Percentiles rank a stretch among this genome's conserved stretches.
Conservation (phyloP, 352 stramenopile species). For the Sclerospora graminicola region DNA sequence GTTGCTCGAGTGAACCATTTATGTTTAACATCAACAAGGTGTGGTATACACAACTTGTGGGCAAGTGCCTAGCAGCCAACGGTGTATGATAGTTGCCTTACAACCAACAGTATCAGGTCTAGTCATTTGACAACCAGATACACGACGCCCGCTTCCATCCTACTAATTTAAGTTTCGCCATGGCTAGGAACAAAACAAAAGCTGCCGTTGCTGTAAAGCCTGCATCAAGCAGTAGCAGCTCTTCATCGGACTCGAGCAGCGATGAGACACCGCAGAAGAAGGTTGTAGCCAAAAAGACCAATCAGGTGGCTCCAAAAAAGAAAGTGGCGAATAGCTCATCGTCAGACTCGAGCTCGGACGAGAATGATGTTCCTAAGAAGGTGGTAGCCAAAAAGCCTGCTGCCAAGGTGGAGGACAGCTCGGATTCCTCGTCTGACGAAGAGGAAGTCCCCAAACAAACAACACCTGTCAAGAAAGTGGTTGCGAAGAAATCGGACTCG, state of each 20-base stretch:
- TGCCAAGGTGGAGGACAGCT: constrained; percentile 40
- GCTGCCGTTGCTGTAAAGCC: constrained; percentile 24
- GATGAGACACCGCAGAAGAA: constrained; percentile 48
- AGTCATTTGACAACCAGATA: background rate
- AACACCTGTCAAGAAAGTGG: constrained; percentile 43
- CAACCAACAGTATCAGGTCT: background rate
- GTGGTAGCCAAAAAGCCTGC: constrained; percentile 26
- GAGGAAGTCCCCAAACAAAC: too few relatives aligned
- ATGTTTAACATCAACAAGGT: too few relatives aligned
- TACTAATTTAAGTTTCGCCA: constrained; percentile 2
- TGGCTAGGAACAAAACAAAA: constrained; percentile 45
- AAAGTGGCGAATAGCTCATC: constrained; percentile 24
- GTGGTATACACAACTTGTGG: too few relatives aligned
- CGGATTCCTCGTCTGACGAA: constrained; percentile 13
- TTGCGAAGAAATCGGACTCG: constrained; percentile 28
- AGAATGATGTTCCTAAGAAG: constrained; percentile 30
- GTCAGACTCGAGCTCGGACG: constrained; percentile 31
- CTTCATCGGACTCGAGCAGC: constrained; percentile 44
- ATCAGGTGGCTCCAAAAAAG: constrained; percentile 32
- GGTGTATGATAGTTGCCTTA: background rate
- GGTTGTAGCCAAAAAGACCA: constrained; percentile 45
- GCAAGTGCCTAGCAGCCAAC: constrained; percentile 20
- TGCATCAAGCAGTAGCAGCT: constrained; percentile 35
- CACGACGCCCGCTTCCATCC: background rate
- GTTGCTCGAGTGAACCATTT: too few relatives aligned